A percentile compares a stretch with the other conserved stretches of the same genome.
Conservation (phyloP, 495 filamentous ascomycete species). For the Penicillium canariense region DNA sequence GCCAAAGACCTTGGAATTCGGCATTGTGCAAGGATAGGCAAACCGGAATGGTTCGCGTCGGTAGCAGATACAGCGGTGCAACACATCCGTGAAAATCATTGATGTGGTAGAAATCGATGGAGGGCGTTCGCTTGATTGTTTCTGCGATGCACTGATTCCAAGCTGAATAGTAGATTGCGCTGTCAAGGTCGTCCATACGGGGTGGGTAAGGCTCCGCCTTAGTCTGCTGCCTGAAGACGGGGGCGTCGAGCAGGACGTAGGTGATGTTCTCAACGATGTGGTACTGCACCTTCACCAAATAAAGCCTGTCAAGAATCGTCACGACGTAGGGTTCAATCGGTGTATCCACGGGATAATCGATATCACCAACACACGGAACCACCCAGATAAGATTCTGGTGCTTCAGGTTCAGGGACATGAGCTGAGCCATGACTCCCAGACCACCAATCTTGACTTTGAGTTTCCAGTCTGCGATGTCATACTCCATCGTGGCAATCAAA, state of each 20-base stretch:
- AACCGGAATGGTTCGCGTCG: conserved; percentile 50
- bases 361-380: conserved; percentile 65
- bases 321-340: conserved; percentile 61
- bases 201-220: conserved; percentile 66
- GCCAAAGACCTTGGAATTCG: conserved; percentile 73
- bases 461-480: conserved; percentile 68
- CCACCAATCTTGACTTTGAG: conserved; percentile 76
- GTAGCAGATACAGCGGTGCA: conserved; percentile 68
- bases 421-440: conserved; percentile 65
- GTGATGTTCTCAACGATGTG: conserved; percentile 66
- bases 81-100: conserved; percentile 81
- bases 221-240: conserved; percentile 68
- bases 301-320: conserved; percentile 61
- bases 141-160: conserved; percentile 73
- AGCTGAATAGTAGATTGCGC: conserved; percentile 69
- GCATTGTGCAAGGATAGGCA: conserved; percentile 63
- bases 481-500: conserved; percentile 72
- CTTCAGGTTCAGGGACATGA: conserved; percentile 67
- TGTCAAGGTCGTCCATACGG: conserved; percentile 73
- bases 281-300: conserved; percentile 65
- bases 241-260: conserved; percentile 68
- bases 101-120: conserved; percentile 73
- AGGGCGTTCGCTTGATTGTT: conserved; percentile 55
- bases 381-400: conserved; percentile 73
- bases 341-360: conserved; percentile 63